Percentiles rank a stretch among this genome's conserved stretches.
phyloP scores from a whole-genome alignment of 805 yeast genomes.

The Maudiozyma bulderi region DNA sequence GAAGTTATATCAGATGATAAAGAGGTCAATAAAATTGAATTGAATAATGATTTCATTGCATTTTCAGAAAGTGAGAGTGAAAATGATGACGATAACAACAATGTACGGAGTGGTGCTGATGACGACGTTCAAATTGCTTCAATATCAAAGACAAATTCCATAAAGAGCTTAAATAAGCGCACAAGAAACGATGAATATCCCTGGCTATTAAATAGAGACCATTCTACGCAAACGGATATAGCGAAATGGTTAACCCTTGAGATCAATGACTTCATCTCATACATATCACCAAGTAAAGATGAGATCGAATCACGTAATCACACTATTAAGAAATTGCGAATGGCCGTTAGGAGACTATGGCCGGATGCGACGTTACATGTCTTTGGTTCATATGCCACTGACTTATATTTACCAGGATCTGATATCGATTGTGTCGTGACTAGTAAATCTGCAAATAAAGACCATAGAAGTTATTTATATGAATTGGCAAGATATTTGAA shows the following conservation, averaged over 20 bases:
- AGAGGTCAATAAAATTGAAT: conserved; percentile 14
- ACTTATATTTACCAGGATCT: conserved; percentile 87
- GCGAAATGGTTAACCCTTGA: conserved; percentile 84
- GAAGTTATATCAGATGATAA: not conserved
- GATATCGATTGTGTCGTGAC: conserved; percentile 89
- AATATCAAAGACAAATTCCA: no score
- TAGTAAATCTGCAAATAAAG: conserved; percentile 49
- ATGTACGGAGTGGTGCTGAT: not conserved
- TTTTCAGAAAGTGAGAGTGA: conserved; percentile 27
- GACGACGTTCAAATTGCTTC: no score
- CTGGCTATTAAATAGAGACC: conserved; percentile 74
- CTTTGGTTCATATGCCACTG: conserved; percentile 93
- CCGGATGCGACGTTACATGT: conserved; percentile 70
- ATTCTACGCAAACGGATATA: conserved; percentile 63
- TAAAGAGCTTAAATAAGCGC: no score
- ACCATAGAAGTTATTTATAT: conserved; percentile 54
- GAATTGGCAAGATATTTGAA: conserved; percentile 65
- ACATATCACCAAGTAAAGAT: conserved; percentile 70
- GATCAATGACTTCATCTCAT: conserved; percentile 72
- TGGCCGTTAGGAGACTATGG: conserved; percentile 53
- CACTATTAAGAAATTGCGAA: conserved; percentile 53
- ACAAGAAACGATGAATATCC: conserved; percentile 35
- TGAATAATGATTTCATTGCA: conserved; percentile 36
- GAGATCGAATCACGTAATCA: conserved; percentile 62
- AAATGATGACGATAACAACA: not conserved